phyloP scores from a whole-genome alignment of 1,284 basidiomycete genomes.

The Leccinum fallax region DNA sequence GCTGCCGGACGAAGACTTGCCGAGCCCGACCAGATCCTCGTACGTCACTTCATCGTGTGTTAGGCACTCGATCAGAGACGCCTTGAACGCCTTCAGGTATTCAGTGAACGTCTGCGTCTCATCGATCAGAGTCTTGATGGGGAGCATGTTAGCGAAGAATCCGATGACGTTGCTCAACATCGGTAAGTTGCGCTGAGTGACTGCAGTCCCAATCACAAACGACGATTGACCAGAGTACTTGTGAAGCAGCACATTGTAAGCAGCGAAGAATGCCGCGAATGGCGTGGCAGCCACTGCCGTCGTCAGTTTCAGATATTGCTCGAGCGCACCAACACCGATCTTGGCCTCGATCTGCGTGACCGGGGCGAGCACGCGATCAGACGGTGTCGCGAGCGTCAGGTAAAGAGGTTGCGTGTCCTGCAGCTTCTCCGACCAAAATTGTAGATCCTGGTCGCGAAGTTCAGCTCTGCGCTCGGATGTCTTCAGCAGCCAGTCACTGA shows the following conservation, averaged over 20 bases:
- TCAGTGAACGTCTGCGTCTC: slow-evolving; percentile 25
- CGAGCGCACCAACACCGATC: slow-evolving; percentile 24
- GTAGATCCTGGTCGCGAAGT: slow-evolving; percentile 24
- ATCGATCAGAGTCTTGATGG: slow-evolving; percentile 30
- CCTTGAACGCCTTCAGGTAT: slow-evolving; percentile 24
- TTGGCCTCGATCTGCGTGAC: slow-evolving; percentile 31
- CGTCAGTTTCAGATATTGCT: slow-evolving; percentile 24
- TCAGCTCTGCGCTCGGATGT: slow-evolving; percentile 29
- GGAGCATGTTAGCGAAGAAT: slow-evolving; percentile 33
- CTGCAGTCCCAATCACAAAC: slow-evolving; percentile 29
- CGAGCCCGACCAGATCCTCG: slow-evolving; percentile 31
- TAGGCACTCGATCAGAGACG: slow-evolving; percentile 19
- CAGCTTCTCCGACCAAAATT: slow-evolving; percentile 28
- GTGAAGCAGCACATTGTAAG: slow-evolving; percentile 31
- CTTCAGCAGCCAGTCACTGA: slow-evolving; percentile 31
- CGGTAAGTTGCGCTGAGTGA: slow-evolving; percentile 30
- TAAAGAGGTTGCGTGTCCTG: slow-evolving; percentile 27
- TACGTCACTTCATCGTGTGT: slow-evolving; percentile 32
- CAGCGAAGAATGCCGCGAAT: slow-evolving; percentile 33
- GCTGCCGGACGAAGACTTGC: slow-evolving; percentile 24
- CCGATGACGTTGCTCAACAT: slow-evolving; percentile 26
- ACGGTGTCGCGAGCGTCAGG: slow-evolving; percentile 30
- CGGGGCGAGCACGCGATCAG: slow-evolving; percentile 27
- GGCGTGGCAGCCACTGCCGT: slow-evolving; percentile 17
- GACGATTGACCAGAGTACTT: slow-evolving; percentile 30